Evolutionary conservation across 2,329 filamentous ascomycete genomes (phyloP).

Genomic region (Paecilomyces sp.): DNA sequence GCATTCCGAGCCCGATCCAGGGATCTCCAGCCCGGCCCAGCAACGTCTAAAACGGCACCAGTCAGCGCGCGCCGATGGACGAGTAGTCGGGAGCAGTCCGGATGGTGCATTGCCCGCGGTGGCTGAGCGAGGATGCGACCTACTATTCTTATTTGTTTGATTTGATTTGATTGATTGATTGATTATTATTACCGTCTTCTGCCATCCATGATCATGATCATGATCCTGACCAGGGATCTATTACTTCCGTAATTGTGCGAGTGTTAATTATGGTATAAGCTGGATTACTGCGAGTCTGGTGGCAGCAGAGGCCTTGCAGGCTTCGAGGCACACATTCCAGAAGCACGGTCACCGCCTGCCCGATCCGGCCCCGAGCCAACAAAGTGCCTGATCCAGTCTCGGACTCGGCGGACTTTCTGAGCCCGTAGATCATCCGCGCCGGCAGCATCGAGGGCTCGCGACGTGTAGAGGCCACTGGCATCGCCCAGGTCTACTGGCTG

Average conservation of each 20-base stretch:
- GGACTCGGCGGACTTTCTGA: constrained; percentile 59
- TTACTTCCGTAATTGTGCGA: no score
- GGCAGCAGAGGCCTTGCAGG: constrained; percentile 18
- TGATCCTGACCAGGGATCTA: no score
- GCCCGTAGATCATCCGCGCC: constrained; percentile 43
- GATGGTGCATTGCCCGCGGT: not conserved
- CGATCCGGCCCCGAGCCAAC: constrained; percentile 42
- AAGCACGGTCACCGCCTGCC: constrained; percentile 16
- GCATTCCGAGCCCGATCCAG: not conserved
- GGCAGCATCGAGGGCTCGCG: constrained; percentile 39
- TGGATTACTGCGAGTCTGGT: constrained; percentile 30
- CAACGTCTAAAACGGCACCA: not conserved
- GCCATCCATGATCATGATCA: not conserved
- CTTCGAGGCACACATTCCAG: constrained; percentile 11
- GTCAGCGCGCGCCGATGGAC: not conserved
- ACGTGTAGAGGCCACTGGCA: constrained; percentile 51
- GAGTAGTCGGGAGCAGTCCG: not conserved
- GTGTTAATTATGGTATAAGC: not conserved
- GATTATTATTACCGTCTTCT: no score
- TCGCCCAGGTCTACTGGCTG: constrained; percentile 46
- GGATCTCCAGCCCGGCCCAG: not conserved
- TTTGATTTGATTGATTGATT: no score
- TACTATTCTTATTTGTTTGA: not conserved
- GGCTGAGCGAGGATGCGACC: not conserved
- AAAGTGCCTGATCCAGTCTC: constrained; percentile 68